Evolutionary conservation across 306 rosid species (phyloP), one percentile per base, ranked within the genome.

Genomic region (Leucaena leucocephala): DNA sequence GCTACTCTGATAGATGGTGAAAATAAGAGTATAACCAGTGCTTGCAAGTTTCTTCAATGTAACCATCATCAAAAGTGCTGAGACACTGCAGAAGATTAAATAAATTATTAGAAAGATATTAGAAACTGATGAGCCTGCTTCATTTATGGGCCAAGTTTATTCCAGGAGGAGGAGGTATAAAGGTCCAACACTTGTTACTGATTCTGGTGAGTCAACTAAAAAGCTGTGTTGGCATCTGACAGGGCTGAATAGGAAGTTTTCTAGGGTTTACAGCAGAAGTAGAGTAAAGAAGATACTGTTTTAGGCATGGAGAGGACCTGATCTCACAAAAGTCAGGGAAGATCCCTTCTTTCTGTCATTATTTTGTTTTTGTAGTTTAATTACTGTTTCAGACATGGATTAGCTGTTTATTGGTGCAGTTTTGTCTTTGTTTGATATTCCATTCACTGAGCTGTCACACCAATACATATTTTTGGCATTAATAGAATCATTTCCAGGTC

Each of bases 61-160:
- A 75, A 96, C 99, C 99, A 96, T 96, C 99, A 96, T 96, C 85
- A 96, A 81, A 78, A 96, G 98, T 77, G 99, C 96, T 22, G 99
- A 93, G 45, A 96, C 99, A 78, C 99, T 96, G 88, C 49, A 84
- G 48, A 78, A 80, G 66, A 76, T 7, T 71, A 70, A 82, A 80
- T 72, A 75, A 82, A 76, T 40, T 59, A 82, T 49, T 68, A 44
- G 38, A 76, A 62, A 36, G 38, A 45, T 63, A 3, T 45, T 75
- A 22, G 12, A 9, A 19, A 55, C 5, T 55, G 33, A n/a, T 7
- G 34, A 34, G 33, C 33, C 12, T 8, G 33, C 34, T 55, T 55
- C 62, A 19, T 55, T 55, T n/a, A 55, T n/a, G 22, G 62, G 62
- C 10, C 33, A 19, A 7, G 4, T 55, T 19, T 55, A 55, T 55